These are phyloP conservation scores for Fomitiporia mediterranea DNA, from an alignment of 1,284 basidiomycete genomes.

Conservation along the genomic window DNA sequence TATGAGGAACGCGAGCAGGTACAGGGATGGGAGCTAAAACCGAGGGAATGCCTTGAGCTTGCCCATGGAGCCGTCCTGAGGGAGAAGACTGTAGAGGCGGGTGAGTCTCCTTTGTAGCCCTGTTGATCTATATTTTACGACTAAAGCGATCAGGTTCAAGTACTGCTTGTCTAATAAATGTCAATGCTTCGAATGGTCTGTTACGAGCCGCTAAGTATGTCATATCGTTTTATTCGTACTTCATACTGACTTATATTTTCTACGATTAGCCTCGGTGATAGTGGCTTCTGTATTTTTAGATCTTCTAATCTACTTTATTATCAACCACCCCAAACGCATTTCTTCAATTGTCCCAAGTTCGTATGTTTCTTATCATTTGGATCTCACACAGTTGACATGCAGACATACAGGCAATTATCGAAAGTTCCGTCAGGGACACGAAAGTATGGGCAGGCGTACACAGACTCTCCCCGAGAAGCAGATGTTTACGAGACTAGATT, in stretches of 20 bases:
- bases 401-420: slow-evolving; percentile 55
- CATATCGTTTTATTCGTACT: background rate
- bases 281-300: slow-evolving; percentile 77
- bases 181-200: slow-evolving; percentile 72
- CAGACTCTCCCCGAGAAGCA: slow-evolving; percentile 65
- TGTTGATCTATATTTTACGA: background rate
- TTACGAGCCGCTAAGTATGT: slow-evolving; percentile 78
- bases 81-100: slow-evolving; percentile 69
- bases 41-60: slow-evolving; percentile 64
- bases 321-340: slow-evolving; percentile 69
- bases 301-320: slow-evolving; percentile 59
- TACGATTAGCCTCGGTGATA: slow-evolving; percentile 70
- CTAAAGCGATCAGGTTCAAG: slow-evolving; percentile 60
- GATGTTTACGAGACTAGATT: slow-evolving; percentile 60
- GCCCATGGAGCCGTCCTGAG: slow-evolving; percentile 70
- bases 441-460: slow-evolving; percentile 41
- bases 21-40: slow-evolving; percentile 68
- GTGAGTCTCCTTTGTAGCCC: slow-evolving; percentile 37
- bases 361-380: slow-evolving; percentile 23
- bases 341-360: slow-evolving; percentile 78
- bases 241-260: slow-evolving; percentile 2
- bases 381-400: too few species aligned
- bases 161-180: slow-evolving; percentile 75
- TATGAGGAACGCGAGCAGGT: slow-evolving; percentile 43
- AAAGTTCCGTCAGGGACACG: slow-evolving; percentile 52